A percentile compares a stretch with the other conserved stretches of the same genome.
Evolutionary conservation across 2,329 filamentous ascomycete species (phyloP).

Genomic region (Cercospora nicotianae): DNA sequence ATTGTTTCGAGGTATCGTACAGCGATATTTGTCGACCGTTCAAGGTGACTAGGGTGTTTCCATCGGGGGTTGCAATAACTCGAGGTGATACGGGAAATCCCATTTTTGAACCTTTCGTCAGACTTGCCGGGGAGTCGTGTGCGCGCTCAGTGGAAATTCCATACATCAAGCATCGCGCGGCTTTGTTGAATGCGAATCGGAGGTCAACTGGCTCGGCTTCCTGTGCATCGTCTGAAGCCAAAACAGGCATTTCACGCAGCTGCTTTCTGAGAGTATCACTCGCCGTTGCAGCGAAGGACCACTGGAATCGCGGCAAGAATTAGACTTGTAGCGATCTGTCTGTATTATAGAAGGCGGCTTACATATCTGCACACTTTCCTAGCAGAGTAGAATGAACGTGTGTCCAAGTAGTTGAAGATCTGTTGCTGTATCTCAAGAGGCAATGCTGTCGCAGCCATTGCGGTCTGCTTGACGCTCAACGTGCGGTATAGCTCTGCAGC

Average conservation of each 20-base stretch:
- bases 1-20: conserved; percentile 32
- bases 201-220: conserved; percentile 27
- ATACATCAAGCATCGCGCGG: conserved; percentile 37
- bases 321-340: neutral
- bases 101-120: conserved; percentile 22
- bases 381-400: conserved; percentile 36
- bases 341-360: neutral
- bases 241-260: conserved; percentile 35
- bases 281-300: conserved; percentile 37
- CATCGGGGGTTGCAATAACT: conserved; percentile 30
- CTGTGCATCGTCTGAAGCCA: conserved; percentile 29
- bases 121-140: conserved; percentile 22
- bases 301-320: conserved; percentile 16
- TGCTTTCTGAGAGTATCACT: conserved; percentile 34
- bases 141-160: conserved; percentile 30
- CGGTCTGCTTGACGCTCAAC: conserved; percentile 23
- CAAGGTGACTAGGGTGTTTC: conserved; percentile 32
- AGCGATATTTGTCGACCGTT: conserved; percentile 35
- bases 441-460: conserved; percentile 30
- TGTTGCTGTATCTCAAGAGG: conserved; percentile 40
- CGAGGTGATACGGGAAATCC: conserved; percentile 26
- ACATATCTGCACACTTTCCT: conserved; percentile 36
- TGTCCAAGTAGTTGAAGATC: conserved; percentile 37
- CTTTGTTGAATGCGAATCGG: conserved; percentile 33
- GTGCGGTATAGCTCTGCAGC: conserved; percentile 20